These are phyloP conservation scores for Phytophthora foliorum DNA, from an alignment of 352 stramenopile genomes.

Conservation along the genomic window DNA sequence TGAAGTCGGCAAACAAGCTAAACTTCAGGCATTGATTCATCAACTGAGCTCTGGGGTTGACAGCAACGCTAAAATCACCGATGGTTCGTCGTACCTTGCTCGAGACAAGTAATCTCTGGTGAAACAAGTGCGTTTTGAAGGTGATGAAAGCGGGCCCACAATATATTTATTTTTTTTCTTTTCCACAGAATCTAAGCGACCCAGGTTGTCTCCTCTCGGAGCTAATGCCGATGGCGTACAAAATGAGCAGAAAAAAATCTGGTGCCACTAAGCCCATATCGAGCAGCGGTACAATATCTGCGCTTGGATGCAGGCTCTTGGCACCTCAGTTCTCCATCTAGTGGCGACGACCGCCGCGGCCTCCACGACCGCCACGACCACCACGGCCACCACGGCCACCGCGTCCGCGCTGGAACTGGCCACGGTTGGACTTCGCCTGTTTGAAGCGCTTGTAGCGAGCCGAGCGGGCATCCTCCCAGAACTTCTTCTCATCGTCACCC, in stretches of 20 bases:
- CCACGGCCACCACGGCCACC: constrained; percentile 49
- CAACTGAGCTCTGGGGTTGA: constrained; percentile 81
- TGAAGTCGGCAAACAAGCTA: constrained; percentile 84
- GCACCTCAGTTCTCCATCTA: constrained; percentile 36
- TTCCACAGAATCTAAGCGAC: constrained; percentile 26
- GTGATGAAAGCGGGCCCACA: constrained; percentile 25
- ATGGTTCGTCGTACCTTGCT: constrained; percentile 60
- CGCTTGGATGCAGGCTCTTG: neutral
- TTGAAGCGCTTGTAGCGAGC: constrained; percentile 85
- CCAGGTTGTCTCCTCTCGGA: constrained; percentile 19
- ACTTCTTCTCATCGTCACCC: constrained; percentile 87
- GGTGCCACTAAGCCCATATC: neutral
- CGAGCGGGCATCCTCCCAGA: constrained; percentile 83
- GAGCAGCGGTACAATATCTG: constrained; percentile 18
- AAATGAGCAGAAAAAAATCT: constrained; percentile 17
- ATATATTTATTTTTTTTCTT: constrained; percentile 50
- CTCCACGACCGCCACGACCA: constrained; percentile 51
- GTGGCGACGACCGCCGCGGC: constrained; percentile 45
- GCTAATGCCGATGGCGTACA: constrained; percentile 15
- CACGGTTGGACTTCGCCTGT: constrained; percentile 81
- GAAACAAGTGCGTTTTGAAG: constrained; percentile 8
- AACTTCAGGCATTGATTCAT: constrained; percentile 86
- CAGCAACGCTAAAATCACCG: constrained; percentile 47
- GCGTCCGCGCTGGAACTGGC: constrained; percentile 49
- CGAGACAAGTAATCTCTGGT: constrained; percentile 56